phyloP scores from a whole-genome alignment of 2,329 filamentous ascomycete species.

The Sphaceloma murrayae region DNA sequence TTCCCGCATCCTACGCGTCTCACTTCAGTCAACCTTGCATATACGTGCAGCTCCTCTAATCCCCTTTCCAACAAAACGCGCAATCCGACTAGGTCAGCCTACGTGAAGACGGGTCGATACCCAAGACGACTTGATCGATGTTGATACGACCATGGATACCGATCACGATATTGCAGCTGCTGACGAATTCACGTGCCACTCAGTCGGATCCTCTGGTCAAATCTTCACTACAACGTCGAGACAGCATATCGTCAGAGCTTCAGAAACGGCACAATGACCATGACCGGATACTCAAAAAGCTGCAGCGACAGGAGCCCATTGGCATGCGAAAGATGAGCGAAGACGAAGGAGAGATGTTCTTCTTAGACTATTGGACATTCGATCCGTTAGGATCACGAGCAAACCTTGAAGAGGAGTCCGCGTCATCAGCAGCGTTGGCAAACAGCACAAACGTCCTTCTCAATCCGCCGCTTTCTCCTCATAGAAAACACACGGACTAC shows the following conservation, averaged over 20 bases:
- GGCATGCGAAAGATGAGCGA: constrained; percentile 63
- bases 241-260: not conserved
- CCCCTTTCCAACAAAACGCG: not conserved
- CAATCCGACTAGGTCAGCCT: not conserved
- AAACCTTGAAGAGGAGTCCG: not conserved
- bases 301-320: constrained; percentile 39
- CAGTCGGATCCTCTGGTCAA: not conserved
- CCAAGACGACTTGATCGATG: not conserved
- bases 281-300: constrained; percentile 8
- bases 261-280: constrained; percentile 6
- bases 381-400: constrained; percentile 22
- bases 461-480: constrained; percentile 12
- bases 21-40: no score
- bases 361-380: constrained; percentile 54
- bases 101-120: no score
- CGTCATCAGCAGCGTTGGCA: not conserved
- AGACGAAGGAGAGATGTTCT: constrained; percentile 65
- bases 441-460: constrained; percentile 5
- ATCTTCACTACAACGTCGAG: not conserved
- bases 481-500: not conserved
- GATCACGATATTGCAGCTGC: not conserved
- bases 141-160: not conserved
- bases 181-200: no score
- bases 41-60: no score
- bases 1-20: no score